Percentiles rank a stretch among this genome's conserved stretches.
Evolutionary conservation across 192 early-diverging fungal genomes (phyloP).

Genomic region (Kappamyces sp.): DNA sequence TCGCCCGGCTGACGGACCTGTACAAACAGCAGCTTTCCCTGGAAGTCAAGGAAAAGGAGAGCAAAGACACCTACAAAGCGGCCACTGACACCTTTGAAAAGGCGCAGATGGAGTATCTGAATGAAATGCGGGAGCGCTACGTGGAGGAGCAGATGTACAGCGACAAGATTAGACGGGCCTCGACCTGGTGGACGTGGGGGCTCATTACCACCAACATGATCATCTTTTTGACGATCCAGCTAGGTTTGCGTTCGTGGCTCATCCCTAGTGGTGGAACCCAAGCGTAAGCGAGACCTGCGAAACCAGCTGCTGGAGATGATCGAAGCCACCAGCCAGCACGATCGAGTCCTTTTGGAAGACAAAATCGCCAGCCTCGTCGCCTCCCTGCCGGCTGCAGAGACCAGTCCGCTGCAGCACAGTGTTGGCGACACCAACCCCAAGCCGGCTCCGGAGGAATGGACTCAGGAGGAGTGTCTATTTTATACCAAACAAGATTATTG

Average conservation of each 20-base stretch:
- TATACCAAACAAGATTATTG: too few species aligned
- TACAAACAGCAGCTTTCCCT: conserved; percentile 35
- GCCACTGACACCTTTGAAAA: conserved; percentile 33
- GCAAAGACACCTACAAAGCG: conserved; percentile 30
- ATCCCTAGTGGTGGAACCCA: conserved; percentile 28
- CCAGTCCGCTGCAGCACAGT: background rate
- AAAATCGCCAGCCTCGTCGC: conserved; percentile 1
- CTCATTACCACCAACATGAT: conserved; percentile 39
- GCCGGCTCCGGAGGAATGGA: background rate
- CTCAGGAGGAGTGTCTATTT: too few species aligned
- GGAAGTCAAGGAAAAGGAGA: conserved; percentile 30
- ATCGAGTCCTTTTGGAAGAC: background rate
- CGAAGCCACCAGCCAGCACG: conserved; percentile 15
- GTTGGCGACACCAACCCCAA: background rate
- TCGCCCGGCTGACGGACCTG: conserved; percentile 36
- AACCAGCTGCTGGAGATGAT: conserved; percentile 30
- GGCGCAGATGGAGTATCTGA: conserved; percentile 33
- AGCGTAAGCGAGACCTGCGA: conserved; percentile 23
- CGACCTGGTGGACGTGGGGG: conserved; percentile 45
- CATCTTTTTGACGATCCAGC: conserved; percentile 34
- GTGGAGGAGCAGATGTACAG: conserved; percentile 51
- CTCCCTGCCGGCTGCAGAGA: background rate
- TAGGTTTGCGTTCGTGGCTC: background rate
- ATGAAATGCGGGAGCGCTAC: conserved; percentile 43
- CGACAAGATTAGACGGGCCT: conserved; percentile 42